phyloP scores from a whole-genome alignment of 1,284 basidiomycete genomes.

The Cryptococcus sp. region DNA sequence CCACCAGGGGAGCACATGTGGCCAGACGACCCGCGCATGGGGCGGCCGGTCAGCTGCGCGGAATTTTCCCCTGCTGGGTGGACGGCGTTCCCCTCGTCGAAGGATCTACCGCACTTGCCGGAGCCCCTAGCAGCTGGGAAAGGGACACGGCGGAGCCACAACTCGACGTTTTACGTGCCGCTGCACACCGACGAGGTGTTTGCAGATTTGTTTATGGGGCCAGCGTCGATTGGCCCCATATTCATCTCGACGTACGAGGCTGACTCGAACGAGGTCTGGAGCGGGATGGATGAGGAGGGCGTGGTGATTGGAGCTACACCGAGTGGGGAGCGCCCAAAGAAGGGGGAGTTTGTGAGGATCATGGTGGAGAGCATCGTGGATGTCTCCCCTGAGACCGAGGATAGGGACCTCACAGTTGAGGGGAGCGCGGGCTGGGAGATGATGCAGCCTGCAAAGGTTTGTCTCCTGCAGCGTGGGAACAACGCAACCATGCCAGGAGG shows the following conservation, averaged over 20 bases:
- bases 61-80: slow-evolving; percentile 1
- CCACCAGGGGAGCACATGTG: background rate
- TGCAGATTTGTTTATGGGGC: slow-evolving; percentile 5
- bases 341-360: slow-evolving; percentile 14
- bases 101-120: background rate
- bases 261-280: slow-evolving; percentile 6
- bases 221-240: slow-evolving; percentile 12
- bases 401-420: background rate
- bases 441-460: slow-evolving; percentile 12
- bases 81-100: background rate
- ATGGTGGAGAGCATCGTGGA: slow-evolving; percentile 17
- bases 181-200: slow-evolving; percentile 7
- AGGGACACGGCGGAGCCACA: slow-evolving; percentile 5
- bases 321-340: background rate
- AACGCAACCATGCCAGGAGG: background rate
- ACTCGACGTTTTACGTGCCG: slow-evolving; percentile 17
- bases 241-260: slow-evolving; percentile 10
- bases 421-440: slow-evolving; percentile 14
- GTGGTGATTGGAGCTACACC: background rate
- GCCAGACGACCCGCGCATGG: background rate
- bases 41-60: background rate
- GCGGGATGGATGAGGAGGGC: background rate
- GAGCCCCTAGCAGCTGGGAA: background rate
- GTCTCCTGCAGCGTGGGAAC: slow-evolving; percentile 11
- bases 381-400: slow-evolving; percentile 1